Evolutionary conservation across 257 asterid genomes (phyloP).

Genomic region (Coffea canephora): DNA sequence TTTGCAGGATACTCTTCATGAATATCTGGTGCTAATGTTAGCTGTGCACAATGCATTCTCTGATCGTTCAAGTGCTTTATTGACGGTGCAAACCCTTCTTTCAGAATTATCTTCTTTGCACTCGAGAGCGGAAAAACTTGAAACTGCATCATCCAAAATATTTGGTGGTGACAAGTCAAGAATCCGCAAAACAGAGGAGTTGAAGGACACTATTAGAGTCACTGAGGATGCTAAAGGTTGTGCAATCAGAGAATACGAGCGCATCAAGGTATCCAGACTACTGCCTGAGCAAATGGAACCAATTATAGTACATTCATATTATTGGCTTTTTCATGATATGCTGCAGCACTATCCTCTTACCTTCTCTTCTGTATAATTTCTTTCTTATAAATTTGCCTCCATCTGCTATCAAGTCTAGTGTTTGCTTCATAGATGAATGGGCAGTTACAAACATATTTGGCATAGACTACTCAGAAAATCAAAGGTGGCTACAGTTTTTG

Average conservation of each 20-base stretch:
- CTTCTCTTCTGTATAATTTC: neutral
- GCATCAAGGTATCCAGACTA: slow-evolving; percentile 67
- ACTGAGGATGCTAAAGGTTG: slow-evolving; percentile 84
- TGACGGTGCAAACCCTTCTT: slow-evolving; percentile 89
- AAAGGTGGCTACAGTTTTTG: neutral
- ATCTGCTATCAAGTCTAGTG: neutral
- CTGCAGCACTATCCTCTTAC: neutral
- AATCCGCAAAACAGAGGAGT: slow-evolving; percentile 63
- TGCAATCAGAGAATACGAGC: slow-evolving; percentile 80
- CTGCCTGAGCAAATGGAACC: neutral
- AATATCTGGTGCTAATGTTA: slow-evolving; percentile 85
- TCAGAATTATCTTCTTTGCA: slow-evolving; percentile 85
- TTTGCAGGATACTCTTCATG: slow-evolving; percentile 80
- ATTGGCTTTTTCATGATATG: slow-evolving; percentile 17
- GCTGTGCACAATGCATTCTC: slow-evolving; percentile 77
- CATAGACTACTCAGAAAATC: neutral
- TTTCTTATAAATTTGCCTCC: neutral
- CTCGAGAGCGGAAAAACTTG: slow-evolving; percentile 76
- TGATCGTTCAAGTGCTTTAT: slow-evolving; percentile 91
- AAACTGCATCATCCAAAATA: slow-evolving; percentile 64
- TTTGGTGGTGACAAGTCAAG: slow-evolving; percentile 87
- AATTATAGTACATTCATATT: slow-evolving; percentile 10
- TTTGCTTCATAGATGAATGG: neutral
- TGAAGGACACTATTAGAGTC: slow-evolving; percentile 72
- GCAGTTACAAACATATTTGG: neutral